Base-by-base conservation (phyloP, 2,329 filamentous ascomycete species). In the Alternaria consortialis region DNA sequence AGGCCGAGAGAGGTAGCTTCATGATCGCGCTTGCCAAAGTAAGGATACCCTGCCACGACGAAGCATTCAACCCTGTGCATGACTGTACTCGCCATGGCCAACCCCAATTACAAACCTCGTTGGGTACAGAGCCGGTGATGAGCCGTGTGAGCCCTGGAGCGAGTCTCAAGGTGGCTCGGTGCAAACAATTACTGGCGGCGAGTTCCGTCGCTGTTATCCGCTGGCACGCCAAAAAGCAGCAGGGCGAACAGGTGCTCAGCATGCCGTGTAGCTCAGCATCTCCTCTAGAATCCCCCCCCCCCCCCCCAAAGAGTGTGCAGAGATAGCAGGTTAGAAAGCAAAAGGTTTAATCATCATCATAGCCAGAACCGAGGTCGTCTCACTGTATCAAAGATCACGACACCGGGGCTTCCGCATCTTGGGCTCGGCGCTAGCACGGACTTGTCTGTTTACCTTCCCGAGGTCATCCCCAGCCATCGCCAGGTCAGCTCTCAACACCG, bases 401-500 rank as follows among this genome's bases (percentile, higher is more conserved):
- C 51, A 58, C 58, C 50, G 48, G 40, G 53, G 34, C 34, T 53
- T 31, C 46, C 29, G 31, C 40, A 56, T 58, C 42, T 40, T 44
- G 53, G 56, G 53, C 51, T 55, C 54, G 50, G 58, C 51, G 20
- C 20, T 20, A 20, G 57, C 52, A 29, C 27, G 27, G 27, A 29
- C 27, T 29, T 29, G 20, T 20, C 20, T 67, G 66, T 65, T 65
- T 63, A 65, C 62, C 34, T 50, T 66, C 20, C 20, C 20, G 20
- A 20, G 20, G 20, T 20, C 56, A 56, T 64, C 61, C 63, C 68
- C 65, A 66, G 63, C 67, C 68, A 63, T 64, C 46, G 46, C 56
- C 69, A 60, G 55, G 11, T 9, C 31, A 32, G 31, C 31, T 32
- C 31, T 63, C 67, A 48, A 58, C 68, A 59, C 65, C 64, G 64